Conservation (phyloP, 2,329 filamentous ascomycete genomes). For the Pseudomassariella vexata region DNA sequence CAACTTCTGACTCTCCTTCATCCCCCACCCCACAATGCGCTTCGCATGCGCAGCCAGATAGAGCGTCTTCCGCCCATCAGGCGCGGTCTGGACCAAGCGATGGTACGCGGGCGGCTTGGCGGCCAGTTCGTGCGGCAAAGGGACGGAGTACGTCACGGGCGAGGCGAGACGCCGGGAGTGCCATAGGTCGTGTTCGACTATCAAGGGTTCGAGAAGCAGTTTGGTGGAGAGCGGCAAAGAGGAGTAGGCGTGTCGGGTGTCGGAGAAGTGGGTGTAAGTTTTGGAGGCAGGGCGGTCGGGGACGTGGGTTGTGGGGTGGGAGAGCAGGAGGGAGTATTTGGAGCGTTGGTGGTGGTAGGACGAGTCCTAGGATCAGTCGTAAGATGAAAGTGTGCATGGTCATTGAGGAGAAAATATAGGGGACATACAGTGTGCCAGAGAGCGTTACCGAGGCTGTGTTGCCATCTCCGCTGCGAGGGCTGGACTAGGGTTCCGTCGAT, state of each 20-base stretch:
- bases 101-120: constrained; percentile 19
- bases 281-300: constrained; percentile 11
- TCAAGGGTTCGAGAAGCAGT: constrained; percentile 15
- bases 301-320: constrained; percentile 11
- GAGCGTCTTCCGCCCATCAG: constrained; percentile 17
- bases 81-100: constrained; percentile 16
- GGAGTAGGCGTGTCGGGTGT: constrained; percentile 14
- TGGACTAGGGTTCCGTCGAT: constrained; percentile 12
- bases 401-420: too few relatives aligned
- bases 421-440: constrained; percentile 23
- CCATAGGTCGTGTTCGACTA: constrained; percentile 17
- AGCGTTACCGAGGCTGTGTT: constrained; percentile 19
- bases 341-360: constrained; percentile 20
- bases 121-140: constrained; percentile 13
- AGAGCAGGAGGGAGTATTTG: constrained; percentile 19
- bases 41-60: constrained; percentile 22
- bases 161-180: constrained; percentile 12
- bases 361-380: too few relatives aligned
- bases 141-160: constrained; percentile 5
- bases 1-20: constrained; percentile 18
- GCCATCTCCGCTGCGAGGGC: constrained; percentile 14
- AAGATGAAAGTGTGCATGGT: too few relatives aligned
- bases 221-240: constrained; percentile 17
- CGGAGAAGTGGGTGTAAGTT: constrained; percentile 17
- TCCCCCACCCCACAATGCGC: constrained; percentile 10